Base-by-base conservation (phyloP, 108 stramenopile species). In the Seminavis robusta region DNA sequence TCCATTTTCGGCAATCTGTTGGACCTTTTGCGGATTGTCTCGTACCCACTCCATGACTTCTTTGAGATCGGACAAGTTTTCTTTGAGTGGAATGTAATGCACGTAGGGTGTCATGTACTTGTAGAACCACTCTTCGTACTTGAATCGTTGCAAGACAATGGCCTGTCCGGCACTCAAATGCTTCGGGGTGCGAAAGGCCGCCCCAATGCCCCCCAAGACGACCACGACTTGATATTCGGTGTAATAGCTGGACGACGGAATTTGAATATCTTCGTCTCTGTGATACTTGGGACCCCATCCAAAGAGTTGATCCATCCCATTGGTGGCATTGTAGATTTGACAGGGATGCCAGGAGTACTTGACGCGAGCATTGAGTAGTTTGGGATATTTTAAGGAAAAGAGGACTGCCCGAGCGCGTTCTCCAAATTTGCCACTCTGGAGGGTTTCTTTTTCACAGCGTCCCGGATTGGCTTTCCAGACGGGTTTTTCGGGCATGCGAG, bases 61-160 rank as follows among this genome's bases (percentile, higher is more conserved):
- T 8, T 36, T 9, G 0, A 75, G 46, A 41, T 69, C 48, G 21
- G 19, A 15, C 2, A 75, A 38, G 11, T 69, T 37, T 40, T 15
- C 8, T 33, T 64, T 32, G 4, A 73, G 11, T 4, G 71, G 71
- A 36, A 79, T 63, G 46, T 74, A 79, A 33, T 79, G 67, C 45
- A 58, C 71, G 54, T 56, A 74, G 7, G 77, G 68, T 33, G 29
- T 47, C 37, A 77, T 57, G 11, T 59, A 27, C 13, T 60, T 39
- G 31, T 65, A 47, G 34, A 69, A 64, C 61, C 67, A 79, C 46
- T 79, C 77, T 52, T 71, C 10, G 37, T 70, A 63, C 7, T 46
- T 54, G 42, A 55, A 63, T 7, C 45, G 52, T 45, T 70, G 69
- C 20, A 70, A 23, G 3, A 70, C 31, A 6, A 70, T 62, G 8